Evolutionary conservation across 371 early-diverging fungal species (phyloP).

Genomic region (Mucor indicus): DNA sequence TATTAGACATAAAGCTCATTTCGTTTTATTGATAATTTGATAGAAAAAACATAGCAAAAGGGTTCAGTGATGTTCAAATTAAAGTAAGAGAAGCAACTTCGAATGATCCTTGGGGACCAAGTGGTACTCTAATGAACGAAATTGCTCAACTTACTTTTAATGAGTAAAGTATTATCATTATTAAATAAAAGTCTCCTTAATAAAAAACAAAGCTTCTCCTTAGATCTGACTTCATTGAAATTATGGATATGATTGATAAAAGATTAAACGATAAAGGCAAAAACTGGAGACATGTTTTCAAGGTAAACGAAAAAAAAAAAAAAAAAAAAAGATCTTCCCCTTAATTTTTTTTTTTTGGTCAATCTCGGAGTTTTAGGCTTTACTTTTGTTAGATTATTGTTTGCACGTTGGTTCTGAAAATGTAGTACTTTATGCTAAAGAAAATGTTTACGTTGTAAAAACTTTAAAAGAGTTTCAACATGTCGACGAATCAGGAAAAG

Average conservation of each 20-base stretch:
- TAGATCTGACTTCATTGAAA: slow-evolving; percentile 85
- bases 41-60: slow-evolving; percentile 93
- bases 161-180: slow-evolving; percentile 53
- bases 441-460: slow-evolving; percentile 88
- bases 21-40: background rate
- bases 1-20: background rate
- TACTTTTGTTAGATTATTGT: slow-evolving; percentile 66
- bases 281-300: slow-evolving; percentile 97
- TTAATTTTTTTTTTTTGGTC: background rate
- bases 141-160: slow-evolving; percentile 83
- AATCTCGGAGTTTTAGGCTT: slow-evolving; percentile 27
- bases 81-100: slow-evolving; percentile 93
- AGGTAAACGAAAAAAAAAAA: slow-evolving; percentile 51
- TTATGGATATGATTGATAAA: slow-evolving; percentile 96
- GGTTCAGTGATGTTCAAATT: slow-evolving; percentile 90
- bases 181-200: no score
- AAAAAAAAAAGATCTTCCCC: background rate
- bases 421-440: slow-evolving; percentile 80
- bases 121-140: slow-evolving; percentile 76
- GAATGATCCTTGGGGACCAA: slow-evolving; percentile 86
- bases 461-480: slow-evolving; percentile 93
- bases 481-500: slow-evolving; percentile 86
- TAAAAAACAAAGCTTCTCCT: background rate
- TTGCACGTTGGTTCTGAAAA: slow-evolving; percentile 79
- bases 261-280: slow-evolving; percentile 93